Evolutionary conservation across 2,329 filamentous ascomycete species (phyloP).

Genomic region (Lachnellula hyalina): DNA sequence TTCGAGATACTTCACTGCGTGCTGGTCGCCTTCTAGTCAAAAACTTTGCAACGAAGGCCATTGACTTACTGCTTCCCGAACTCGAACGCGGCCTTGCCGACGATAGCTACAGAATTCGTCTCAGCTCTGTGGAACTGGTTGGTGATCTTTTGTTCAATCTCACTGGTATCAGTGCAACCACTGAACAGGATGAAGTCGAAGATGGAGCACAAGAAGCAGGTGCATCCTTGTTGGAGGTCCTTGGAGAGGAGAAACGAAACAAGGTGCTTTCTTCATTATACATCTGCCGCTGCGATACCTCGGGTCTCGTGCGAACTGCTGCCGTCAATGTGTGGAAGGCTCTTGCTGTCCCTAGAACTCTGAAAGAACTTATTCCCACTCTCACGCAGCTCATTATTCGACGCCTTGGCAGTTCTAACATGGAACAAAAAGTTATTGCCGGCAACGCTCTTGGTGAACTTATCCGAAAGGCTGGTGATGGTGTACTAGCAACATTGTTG

Average conservation of each 20-base stretch:
- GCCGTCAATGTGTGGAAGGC: conserved; percentile 96
- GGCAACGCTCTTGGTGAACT: conserved; percentile 95
- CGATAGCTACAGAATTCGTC: conserved; percentile 93
- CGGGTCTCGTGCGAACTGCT: conserved; percentile 80
- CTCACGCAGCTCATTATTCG: conserved; percentile 93
- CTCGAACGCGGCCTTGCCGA: conserved; percentile 95
- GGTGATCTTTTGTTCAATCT: conserved; percentile 97
- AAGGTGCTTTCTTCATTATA: conserved; percentile 96
- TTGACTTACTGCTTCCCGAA: conserved; percentile 89
- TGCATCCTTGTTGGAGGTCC: conserved; percentile 85
- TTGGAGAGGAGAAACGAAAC: conserved; percentile 94
- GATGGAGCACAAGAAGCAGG: conserved; percentile 78
- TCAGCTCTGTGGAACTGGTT: conserved; percentile 96
- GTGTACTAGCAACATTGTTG: conserved; percentile 79
- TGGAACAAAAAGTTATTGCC: conserved; percentile 98
- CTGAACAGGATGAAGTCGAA: conserved; percentile 74
- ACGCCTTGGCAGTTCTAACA: conserved; percentile 88
- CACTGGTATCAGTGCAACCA: conserved; percentile 82
- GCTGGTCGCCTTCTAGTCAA: conserved; percentile 94
- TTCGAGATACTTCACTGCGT: conserved; percentile 91
- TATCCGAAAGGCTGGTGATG: conserved; percentile 93
- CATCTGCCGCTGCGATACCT: conserved; percentile 96
- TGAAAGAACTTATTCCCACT: conserved; percentile 93
- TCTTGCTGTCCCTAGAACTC: conserved; percentile 77
- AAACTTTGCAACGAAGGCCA: conserved; percentile 93